Evolutionary conservation across 2,329 filamentous ascomycete species (phyloP), one percentile per base, ranked within the genome.

Genomic region (Aspergillus fructus): DNA sequence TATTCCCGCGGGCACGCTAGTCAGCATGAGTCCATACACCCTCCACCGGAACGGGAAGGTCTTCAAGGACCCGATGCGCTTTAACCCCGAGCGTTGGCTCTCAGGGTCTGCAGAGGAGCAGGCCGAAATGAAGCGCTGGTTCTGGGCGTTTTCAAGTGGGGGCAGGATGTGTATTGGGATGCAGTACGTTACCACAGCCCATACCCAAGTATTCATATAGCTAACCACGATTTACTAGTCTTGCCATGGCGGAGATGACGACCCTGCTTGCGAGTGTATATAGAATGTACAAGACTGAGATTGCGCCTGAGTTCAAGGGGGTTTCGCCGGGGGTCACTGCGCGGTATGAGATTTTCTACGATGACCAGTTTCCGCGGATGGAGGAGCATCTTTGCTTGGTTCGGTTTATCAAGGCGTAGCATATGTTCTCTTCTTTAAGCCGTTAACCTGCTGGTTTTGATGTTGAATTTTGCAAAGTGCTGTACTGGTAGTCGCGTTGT

Each of bases 121-220:
- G 2, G 30, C 46, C 5, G 49, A 52, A 40, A 52, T 52, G 49
- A 52, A 43, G 15, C 27, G 19, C 12, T 52, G 39, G 49, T 52
- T 43, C 30, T 52, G 49, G 49, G 49, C 49, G 23, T 52, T 52
- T 43, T 52, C 49, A 5, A 42, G 37, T 43, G 49, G 49, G 0
- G 49, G 49, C 23, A 52, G 49, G 49, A 52, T 52, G 49, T 52
- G 49, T 52, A 52, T 52, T 24, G 49, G 49, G 37, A 52, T 52
- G 49, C 49, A 52, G 21, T 21, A n/a, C n/a, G n/a, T n/a, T n/a
- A n/a, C n/a, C n/a, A n/a, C n/a, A n/a, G n/a, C n/a, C n/a, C n/a
- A n/a, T n/a, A n/a, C n/a, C n/a, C n/a, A 21, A 13, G 4, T 37
- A 11, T 15, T 2, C 12, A 37, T 37, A 15, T 37, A 37, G 12